A percentile compares a stretch with the other conserved stretches of the same genome.
These are phyloP conservation scores for Mucor indicus DNA, from an alignment of 371 early-diverging fungal genomes.

Conservation along the genomic window DNA sequence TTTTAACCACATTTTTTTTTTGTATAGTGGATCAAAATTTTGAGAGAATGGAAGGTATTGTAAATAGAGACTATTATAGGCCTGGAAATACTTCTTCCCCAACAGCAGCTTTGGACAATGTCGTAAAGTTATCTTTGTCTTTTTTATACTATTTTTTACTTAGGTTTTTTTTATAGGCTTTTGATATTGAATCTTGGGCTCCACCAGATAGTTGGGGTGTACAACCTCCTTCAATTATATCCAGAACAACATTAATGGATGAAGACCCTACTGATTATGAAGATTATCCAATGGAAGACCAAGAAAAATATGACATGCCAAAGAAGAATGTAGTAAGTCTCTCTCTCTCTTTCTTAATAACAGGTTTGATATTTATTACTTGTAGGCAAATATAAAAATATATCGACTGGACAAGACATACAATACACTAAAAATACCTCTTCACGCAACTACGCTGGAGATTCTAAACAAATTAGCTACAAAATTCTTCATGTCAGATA, in stretches of 20 bases:
- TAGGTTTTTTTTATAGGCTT: too few species aligned
- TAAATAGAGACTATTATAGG: slow-evolving; percentile 39
- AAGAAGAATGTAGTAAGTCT: slow-evolving; percentile 34
- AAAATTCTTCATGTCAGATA: slow-evolving; percentile 75
- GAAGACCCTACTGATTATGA: slow-evolving; percentile 50
- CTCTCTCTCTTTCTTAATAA: not conserved
- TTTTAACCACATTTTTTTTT: not conserved
- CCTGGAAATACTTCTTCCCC: not conserved
- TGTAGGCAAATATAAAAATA: slow-evolving; percentile 55
- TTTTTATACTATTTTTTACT: too few species aligned
- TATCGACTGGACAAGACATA: slow-evolving; percentile 71
- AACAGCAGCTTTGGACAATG: not conserved
- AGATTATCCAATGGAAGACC: slow-evolving; percentile 34
- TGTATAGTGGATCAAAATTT: slow-evolving; percentile 47
- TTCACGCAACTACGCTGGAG: slow-evolving; percentile 69
- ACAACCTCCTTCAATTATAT: slow-evolving; percentile 23
- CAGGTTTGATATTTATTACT: not conserved
- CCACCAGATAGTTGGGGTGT: slow-evolving; percentile 78
- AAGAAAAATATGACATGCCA: slow-evolving; percentile 31
- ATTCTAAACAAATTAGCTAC: slow-evolving; percentile 66
- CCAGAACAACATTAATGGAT: slow-evolving; percentile 5
- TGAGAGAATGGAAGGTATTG: slow-evolving; percentile 53
- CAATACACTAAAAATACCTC: slow-evolving; percentile 68
- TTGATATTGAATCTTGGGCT: slow-evolving; percentile 54
- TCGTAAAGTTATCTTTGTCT: too few species aligned